Conservation (phyloP, 2,329 filamentous ascomycete species). For the Lachnellula hyalina region DNA sequence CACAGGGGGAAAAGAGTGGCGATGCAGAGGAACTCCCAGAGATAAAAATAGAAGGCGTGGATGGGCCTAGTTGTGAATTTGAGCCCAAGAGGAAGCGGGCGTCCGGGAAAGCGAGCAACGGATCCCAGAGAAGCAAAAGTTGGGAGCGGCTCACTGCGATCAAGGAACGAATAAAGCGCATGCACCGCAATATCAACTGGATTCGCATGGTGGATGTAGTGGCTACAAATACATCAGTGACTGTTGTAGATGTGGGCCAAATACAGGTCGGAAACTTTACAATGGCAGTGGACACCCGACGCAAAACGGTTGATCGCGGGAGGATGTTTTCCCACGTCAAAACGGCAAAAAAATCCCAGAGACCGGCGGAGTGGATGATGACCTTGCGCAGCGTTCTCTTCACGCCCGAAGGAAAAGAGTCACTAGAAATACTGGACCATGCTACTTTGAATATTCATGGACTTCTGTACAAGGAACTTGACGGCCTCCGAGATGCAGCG, state of each 20-base stretch:
- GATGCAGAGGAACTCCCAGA: conserved; percentile 5
- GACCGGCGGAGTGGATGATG: conserved; percentile 91
- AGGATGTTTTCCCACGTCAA: conserved; percentile 81
- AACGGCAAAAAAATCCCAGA: conserved; percentile 55
- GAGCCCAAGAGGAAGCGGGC: conserved; percentile 19
- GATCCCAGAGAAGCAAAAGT: conserved; percentile 56
- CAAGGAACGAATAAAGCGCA: conserved; percentile 79
- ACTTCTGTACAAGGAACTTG: conserved; percentile 75
- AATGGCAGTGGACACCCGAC: conserved; percentile 82
- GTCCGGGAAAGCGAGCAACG: conserved; percentile 23
- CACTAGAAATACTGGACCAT: conserved; percentile 83
- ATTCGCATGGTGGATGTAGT: conserved; percentile 85
- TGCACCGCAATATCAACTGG: conserved; percentile 86
- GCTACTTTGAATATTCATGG: conserved; percentile 88
- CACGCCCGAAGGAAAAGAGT: conserved; percentile 76
- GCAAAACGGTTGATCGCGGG: conserved; percentile 84
- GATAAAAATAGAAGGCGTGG: conserved; percentile 22
- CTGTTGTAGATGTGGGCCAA: conserved; percentile 74
- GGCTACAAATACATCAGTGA: conserved; percentile 72
- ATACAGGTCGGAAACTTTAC: conserved; percentile 81
- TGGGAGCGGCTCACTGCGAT: conserved; percentile 74
- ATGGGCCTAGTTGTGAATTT: conserved; percentile 16
- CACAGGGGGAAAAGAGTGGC: conserved; percentile 43
- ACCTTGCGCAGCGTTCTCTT: conserved; percentile 82
- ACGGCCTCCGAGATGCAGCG: conserved; percentile 84